phyloP scores from a whole-genome alignment of 2,329 filamentous ascomycete species.

The Keithomyces neogunnii region DNA sequence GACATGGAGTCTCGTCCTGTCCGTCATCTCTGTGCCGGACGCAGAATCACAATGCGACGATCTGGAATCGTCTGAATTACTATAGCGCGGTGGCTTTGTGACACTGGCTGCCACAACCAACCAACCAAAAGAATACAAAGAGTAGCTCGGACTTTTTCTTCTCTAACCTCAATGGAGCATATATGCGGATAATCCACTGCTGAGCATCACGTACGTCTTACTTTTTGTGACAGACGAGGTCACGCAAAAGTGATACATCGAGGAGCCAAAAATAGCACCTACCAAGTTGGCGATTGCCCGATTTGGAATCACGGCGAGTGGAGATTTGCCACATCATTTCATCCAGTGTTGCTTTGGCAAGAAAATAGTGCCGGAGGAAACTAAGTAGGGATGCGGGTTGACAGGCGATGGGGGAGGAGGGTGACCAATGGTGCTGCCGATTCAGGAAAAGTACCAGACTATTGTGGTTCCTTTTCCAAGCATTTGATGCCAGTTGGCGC shows the following conservation, averaged over 20 bases:
- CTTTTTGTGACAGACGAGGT: too few species aligned
- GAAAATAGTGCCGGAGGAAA: too few species aligned
- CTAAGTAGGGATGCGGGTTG: too few species aligned
- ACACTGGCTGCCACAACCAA: conserved; percentile 1
- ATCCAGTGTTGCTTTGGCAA: too few species aligned
- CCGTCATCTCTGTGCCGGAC: conserved; percentile 2
- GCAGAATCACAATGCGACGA: not conserved
- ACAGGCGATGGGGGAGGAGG: too few species aligned
- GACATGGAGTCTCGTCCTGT: not conserved
- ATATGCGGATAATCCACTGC: too few species aligned
- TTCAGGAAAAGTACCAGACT: too few species aligned
- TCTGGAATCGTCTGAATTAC: conserved; percentile 5
- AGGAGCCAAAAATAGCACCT: not conserved
- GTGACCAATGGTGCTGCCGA: too few species aligned
- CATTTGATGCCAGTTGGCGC: not conserved
- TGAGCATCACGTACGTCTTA: too few species aligned
- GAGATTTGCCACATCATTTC: not conserved
- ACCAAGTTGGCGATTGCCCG: not conserved
- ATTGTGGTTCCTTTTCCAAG: not conserved
- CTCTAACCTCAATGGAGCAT: too few species aligned
- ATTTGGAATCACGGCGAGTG: not conserved
- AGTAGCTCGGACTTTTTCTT: not conserved
- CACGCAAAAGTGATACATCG: too few species aligned
- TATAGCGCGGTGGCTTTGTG: not conserved
- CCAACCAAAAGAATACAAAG: not conserved